phyloP scores from a whole-genome alignment of 2,329 filamentous ascomycete genomes.

The Didymella lethalis region DNA sequence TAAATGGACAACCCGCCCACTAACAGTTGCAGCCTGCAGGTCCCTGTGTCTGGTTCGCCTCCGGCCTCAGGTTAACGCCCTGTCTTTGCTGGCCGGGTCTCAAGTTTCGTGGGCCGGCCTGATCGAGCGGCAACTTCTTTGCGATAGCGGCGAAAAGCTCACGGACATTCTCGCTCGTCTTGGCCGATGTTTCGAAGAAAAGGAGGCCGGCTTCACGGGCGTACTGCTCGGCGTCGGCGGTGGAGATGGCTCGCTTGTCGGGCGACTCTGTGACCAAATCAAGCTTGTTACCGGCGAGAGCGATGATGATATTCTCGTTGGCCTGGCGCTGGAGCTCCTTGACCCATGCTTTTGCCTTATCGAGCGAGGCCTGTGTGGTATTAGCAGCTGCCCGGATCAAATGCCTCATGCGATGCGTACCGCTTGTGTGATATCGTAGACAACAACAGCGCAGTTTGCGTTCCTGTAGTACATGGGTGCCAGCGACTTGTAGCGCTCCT shows the following conservation, averaged over 20 bases:
- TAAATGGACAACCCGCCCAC: constrained; percentile 26
- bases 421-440: constrained; percentile 99
- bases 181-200: constrained; percentile 98
- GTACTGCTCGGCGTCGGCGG: constrained; percentile 93
- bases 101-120: constrained; percentile 89
- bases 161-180: constrained; percentile 94
- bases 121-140: constrained; percentile 95
- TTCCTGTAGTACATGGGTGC: constrained; percentile 99
- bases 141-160: constrained; percentile 98
- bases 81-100: constrained; percentile 65
- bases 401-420: constrained; percentile 62
- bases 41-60: constrained; percentile 66
- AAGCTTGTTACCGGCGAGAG: constrained; percentile 91
- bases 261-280: constrained; percentile 94
- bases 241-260: constrained; percentile 90
- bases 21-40: constrained; percentile 71
- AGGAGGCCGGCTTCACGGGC: constrained; percentile 90
- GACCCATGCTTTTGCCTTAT: constrained; percentile 99
- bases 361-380: constrained; percentile 78
- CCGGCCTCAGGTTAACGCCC: constrained; percentile 72
- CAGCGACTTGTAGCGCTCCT: constrained; percentile 98
- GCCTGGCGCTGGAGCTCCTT: constrained; percentile 98
- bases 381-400: constrained; percentile 35
- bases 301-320: constrained; percentile 99
- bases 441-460: constrained; percentile 98